Percentiles rank a stretch among this genome's conserved stretches.
phyloP scores from a whole-genome alignment of 1,284 basidiomycete species.

The Ceratorhiza oryzae-sativae region DNA sequence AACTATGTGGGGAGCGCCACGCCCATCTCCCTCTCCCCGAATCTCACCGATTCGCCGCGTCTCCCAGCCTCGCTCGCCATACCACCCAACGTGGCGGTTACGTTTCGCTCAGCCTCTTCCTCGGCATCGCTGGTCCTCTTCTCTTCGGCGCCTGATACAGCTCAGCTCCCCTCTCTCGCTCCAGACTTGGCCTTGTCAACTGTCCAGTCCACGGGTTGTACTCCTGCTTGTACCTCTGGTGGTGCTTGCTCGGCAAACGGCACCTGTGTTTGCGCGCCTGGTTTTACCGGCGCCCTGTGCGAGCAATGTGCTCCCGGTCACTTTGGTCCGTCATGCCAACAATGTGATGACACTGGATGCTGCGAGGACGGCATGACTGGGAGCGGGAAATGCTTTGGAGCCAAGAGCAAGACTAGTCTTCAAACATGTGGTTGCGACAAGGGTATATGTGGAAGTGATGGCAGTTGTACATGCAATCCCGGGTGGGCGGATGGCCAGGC shows the following conservation, averaged over 20 bases:
- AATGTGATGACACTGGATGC: slow-evolving; percentile 52
- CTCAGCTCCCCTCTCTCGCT: slow-evolving; percentile 63
- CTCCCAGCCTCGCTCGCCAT: slow-evolving; percentile 21
- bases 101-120: slow-evolving; percentile 28
- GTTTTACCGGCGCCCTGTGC: slow-evolving; percentile 78
- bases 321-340: slow-evolving; percentile 71
- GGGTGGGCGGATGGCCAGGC: slow-evolving; percentile 72
- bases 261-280: slow-evolving; percentile 70
- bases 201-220: slow-evolving; percentile 73
- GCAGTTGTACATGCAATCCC: slow-evolving; percentile 73
- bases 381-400: slow-evolving; percentile 68
- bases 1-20: slow-evolving; percentile 21
- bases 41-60: slow-evolving; percentile 12
- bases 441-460: slow-evolving; percentile 69
- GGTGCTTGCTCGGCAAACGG: slow-evolving; percentile 70
- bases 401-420: slow-evolving; percentile 60
- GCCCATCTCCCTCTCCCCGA: slow-evolving; percentile 2
- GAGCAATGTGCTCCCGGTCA: slow-evolving; percentile 74
- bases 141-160: slow-evolving; percentile 77
- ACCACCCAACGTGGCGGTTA: slow-evolving; percentile 21
- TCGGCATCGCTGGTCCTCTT: slow-evolving; percentile 61
- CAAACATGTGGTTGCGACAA: slow-evolving; percentile 79
- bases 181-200: slow-evolving; percentile 63
- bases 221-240: slow-evolving; percentile 67
- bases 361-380: slow-evolving; percentile 82